Conservation (phyloP, 306 rosid species). For the Lablab purpureus region DNA sequence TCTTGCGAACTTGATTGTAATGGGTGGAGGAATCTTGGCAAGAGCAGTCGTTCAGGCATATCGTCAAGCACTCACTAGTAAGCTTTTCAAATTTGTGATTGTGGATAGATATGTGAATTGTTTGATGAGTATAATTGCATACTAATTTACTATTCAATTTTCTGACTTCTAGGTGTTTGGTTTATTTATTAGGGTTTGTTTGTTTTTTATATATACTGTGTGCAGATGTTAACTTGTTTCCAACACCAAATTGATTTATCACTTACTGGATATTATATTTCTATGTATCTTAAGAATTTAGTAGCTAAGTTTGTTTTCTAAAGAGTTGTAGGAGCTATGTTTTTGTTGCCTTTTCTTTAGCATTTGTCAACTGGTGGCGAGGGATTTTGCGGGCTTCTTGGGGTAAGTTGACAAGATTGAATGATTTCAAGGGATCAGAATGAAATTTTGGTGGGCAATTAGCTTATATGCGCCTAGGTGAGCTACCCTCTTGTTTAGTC, state of each 20-base stretch:
- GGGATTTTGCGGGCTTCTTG: neutral
- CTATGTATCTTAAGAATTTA: neutral
- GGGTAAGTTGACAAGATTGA: neutral
- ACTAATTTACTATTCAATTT: neutral
- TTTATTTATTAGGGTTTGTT: neutral
- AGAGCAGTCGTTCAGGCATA: constrained; percentile 85
- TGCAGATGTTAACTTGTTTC: neutral
- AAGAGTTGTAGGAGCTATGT: neutral
- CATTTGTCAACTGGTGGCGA: neutral
- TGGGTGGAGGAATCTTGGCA: constrained; percentile 83
- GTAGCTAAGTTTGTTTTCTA: neutral
- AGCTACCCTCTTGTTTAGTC: neutral
- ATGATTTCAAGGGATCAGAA: neutral
- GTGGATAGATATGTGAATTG: constrained; percentile 26
- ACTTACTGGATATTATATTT: neutral
- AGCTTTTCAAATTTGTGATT: constrained; percentile 37
- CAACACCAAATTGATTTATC: neutral
- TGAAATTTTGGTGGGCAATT: neutral
- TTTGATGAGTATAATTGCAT: neutral
- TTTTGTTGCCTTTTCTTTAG: neutral
- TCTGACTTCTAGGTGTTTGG: neutral
- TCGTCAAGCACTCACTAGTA: constrained; percentile 87
- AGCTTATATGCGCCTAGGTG: neutral
- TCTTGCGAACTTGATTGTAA: constrained; percentile 79
- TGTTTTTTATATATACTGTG: neutral